phyloP scores from a whole-genome alignment of 1,139 yeast species.

The Pichia inconspicua region DNA sequence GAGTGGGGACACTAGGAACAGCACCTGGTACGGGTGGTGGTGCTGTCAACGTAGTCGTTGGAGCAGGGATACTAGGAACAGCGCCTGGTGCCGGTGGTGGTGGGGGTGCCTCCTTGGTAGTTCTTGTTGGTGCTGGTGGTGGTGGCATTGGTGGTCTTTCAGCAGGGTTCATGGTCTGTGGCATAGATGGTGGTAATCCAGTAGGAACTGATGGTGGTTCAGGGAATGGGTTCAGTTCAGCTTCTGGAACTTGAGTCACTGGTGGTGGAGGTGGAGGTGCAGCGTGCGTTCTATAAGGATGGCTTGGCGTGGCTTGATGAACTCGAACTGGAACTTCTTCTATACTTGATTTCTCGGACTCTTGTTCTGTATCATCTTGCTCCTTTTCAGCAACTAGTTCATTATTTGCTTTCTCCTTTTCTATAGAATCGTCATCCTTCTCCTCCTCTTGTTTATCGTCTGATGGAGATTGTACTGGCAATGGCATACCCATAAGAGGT shows the following conservation, averaged over 20 bases:
- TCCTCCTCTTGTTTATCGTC: background rate
- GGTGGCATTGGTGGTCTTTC: constrained; percentile 15
- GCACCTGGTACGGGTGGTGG: constrained; percentile 10
- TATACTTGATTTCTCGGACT: background rate
- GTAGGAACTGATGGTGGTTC: constrained; percentile 11
- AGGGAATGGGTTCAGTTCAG: background rate
- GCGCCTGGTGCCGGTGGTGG: constrained; percentile 17
- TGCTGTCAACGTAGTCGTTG: constrained; percentile 20
- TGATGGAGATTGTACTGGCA: constrained; percentile 8
- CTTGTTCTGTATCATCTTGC: background rate
- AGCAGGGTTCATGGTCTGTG: constrained; percentile 9
- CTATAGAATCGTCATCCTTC: background rate
- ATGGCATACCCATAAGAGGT: constrained; percentile 23
- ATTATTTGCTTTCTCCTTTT: background rate
- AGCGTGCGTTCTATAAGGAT: background rate
- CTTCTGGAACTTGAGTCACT: background rate
- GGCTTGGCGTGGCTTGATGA: background rate
- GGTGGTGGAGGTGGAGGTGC: constrained; percentile 5
- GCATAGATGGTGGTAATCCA: constrained; percentile 10
- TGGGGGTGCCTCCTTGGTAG: constrained; percentile 1
- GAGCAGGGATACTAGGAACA: constrained; percentile 13
- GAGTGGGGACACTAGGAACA: constrained; percentile 17
- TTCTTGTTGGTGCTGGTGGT: constrained; percentile 7
- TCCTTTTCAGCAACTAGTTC: background rate
- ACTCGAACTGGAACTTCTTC: background rate